Conservation (phyloP, 2,329 filamentous ascomycete species). For the Aspergillus sp. region DNA sequence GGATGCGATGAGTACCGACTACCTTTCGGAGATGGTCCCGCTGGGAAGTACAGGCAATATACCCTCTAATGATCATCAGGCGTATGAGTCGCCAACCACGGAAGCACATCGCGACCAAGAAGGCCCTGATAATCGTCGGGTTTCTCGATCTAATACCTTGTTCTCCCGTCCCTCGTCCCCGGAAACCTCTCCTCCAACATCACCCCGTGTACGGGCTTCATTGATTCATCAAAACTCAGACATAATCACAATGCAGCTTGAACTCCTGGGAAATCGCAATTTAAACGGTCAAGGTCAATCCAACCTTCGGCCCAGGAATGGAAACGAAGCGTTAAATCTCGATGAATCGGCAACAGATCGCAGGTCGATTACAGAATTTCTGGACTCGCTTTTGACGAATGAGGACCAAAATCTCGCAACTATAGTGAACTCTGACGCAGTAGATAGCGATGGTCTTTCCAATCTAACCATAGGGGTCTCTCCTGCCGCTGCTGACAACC, state of each 20-base stretch:
- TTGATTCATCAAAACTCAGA: slow-evolving; percentile 37
- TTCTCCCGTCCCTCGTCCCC: slow-evolving; percentile 34
- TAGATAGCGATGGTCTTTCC: slow-evolving; percentile 18
- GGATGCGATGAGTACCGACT: slow-evolving; percentile 28
- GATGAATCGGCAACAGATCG: slow-evolving; percentile 13
- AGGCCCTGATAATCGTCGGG: slow-evolving; percentile 13
- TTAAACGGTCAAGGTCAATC: slow-evolving; percentile 12
- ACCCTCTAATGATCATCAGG: slow-evolving; percentile 8
- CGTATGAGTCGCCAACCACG: slow-evolving; percentile 5
- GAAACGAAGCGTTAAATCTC: slow-evolving; percentile 7
- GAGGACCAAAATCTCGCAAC: slow-evolving; percentile 17
- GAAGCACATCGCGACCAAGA: slow-evolving; percentile 7
- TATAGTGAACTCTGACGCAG: slow-evolving; percentile 8
- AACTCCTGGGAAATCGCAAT: slow-evolving; percentile 29
- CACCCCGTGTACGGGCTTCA: slow-evolving; percentile 35
- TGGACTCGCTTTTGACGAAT: slow-evolving; percentile 28
- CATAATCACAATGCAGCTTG: slow-evolving; percentile 38
- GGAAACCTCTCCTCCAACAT: slow-evolving; percentile 33
- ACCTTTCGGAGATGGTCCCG: slow-evolving; percentile 21
- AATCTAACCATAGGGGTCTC: slow-evolving; percentile 13
- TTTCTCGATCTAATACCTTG: slow-evolving; percentile 33
- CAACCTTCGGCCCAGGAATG: slow-evolving; percentile 8
- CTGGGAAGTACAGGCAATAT: slow-evolving; percentile 15
- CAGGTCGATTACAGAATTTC: slow-evolving; percentile 26
- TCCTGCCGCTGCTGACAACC: slow-evolving; percentile 9